Evolutionary conservation across 148 eudicot species (phyloP).

Genomic region (Persicaria tinctoria): DNA sequence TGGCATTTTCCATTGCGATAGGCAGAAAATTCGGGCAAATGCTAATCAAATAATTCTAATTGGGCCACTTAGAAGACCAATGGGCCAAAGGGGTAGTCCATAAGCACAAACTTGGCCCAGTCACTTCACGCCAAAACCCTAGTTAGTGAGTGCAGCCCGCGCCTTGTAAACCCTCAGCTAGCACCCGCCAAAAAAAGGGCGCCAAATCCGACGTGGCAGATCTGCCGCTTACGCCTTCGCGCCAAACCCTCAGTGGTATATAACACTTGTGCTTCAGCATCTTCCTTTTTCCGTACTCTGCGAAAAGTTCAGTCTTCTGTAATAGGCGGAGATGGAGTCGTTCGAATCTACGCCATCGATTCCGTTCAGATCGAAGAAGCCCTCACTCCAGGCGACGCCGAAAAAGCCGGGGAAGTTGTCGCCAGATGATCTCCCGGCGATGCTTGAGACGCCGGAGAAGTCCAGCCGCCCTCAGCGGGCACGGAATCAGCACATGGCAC

Average conservation of each 20-base stretch:
- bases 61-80: too few relatives aligned
- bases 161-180: not conserved
- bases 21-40: too few relatives aligned
- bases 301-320: not conserved
- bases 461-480: conserved; percentile 24
- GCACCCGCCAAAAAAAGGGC: conserved; percentile 6
- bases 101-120: not conserved
- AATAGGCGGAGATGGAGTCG: not conserved
- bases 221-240: not conserved
- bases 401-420: conserved; percentile 19
- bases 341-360: not conserved
- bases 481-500: conserved; percentile 27
- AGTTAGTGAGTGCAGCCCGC: not conserved
- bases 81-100: not conserved
- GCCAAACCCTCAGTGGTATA: not conserved
- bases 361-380: conserved; percentile 34
- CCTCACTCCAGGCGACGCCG: conserved; percentile 16
- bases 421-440: not conserved
- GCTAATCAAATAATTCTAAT: too few relatives aligned
- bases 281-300: not conserved
- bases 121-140: not conserved
- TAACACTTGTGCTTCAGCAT: not conserved
- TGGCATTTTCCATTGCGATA: too few relatives aligned
- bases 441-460: conserved; percentile 42
- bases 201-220: conserved; percentile 4